phyloP scores from a whole-genome alignment of 441 rosid species.

The Gossypium aridum region DNA sequence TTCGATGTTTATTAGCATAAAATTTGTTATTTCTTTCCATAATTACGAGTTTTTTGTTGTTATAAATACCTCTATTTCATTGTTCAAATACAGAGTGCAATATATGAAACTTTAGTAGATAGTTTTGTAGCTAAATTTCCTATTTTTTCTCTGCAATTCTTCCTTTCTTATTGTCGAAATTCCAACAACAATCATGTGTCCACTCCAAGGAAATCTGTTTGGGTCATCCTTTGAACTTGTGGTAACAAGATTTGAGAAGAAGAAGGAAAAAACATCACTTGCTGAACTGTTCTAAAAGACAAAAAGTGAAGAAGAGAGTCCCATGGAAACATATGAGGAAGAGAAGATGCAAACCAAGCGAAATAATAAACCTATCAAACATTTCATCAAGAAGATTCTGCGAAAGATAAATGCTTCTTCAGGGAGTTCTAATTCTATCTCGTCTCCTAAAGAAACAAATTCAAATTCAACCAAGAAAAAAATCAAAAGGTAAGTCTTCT shows the following conservation, averaged over 20 bases:
- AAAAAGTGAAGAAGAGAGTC: constrained; percentile 33
- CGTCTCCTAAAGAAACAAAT: constrained; percentile 21
- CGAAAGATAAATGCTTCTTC: constrained; percentile 43
- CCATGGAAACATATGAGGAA: constrained; percentile 28
- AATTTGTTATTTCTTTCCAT: too few species aligned
- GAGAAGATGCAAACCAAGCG: constrained; percentile 34
- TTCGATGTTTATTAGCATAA: too few species aligned
- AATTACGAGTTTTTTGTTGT: too few species aligned
- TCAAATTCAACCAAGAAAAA: constrained; percentile 44
- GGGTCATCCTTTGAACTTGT: constrained; percentile 57
- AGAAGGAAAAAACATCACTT: constrained; percentile 62
- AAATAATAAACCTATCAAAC: constrained; percentile 45
- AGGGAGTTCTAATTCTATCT: constrained; percentile 18
- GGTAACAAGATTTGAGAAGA: constrained; percentile 36
- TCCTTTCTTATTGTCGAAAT: too few species aligned
- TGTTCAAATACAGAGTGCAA: too few species aligned
- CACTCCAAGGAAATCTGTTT: constrained; percentile 82
- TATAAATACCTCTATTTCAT: too few species aligned
- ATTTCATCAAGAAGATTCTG: constrained; percentile 53
- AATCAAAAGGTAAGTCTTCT: constrained; percentile 47
- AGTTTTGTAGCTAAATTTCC: too few species aligned
- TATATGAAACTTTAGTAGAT: too few species aligned
- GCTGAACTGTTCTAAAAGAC: constrained; percentile 58
- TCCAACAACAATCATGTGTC: constrained; percentile 22
- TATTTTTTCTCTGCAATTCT: too few species aligned